Base-by-base conservation (phyloP, 192 early-diverging fungal species). In the Dimargaris cristalligena region DNA sequence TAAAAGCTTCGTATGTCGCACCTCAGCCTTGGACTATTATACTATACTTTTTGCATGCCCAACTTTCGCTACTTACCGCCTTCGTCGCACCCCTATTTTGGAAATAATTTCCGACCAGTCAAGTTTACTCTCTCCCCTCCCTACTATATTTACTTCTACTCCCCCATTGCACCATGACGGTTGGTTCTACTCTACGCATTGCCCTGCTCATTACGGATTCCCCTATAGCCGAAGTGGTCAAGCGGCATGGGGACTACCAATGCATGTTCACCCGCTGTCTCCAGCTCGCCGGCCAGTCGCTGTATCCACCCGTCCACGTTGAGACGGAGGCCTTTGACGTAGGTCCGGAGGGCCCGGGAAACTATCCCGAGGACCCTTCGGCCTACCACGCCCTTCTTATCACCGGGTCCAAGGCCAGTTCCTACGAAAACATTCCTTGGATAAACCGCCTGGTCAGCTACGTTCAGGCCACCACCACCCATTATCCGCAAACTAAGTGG, bases 391-490 rank as follows among this genome's bases (percentile, higher is more conserved):
- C 60, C 1, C 70, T 83, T 32, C 44, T 80, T 6, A 71, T 82
- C 10, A 72, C 80, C 31, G 77, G 77, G 0, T 82, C 78, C 57
- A 74, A 76, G 26, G 71, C 63, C 49, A 73, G 77, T 35, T 83
- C 80, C 11, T 85, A 86, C 51, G 80, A 83, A 28, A 67, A 85
- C 48, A 26, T 72, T 11, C 69, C 71, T 0, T 91, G 88, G 88
- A 86, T 86, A 41, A 44, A 71, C 32, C 65, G 73, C 9, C 65
- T 87, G 9, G 65, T 76, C 25, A 61, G 71, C 0, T 89, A 74
- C 63, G 70, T 84, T n/a, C 65, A 33, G 54, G 59, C 34, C 22
- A 62, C 54, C 38, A 68, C 23, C 35, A 68, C 22, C 62, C 67
- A 59, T 26, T 22, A 58, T 8, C 62, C 55, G 2, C 60, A 70